Evolutionary conservation across 1,139 yeast genomes (phyloP), one percentile per base, ranked within the genome.

Genomic region (Blastobotrys capitulatus): DNA sequence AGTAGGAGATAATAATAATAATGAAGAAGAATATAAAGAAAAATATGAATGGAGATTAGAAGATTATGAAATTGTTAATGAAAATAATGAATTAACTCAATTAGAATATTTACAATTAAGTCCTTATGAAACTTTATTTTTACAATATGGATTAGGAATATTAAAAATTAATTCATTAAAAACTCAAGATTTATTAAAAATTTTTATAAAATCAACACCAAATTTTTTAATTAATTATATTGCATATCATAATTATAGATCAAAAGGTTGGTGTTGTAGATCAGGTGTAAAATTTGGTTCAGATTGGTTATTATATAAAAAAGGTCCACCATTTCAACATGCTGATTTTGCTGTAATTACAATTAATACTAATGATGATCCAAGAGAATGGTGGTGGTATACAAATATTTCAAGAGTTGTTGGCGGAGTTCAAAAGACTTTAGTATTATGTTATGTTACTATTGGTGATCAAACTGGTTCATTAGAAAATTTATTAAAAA

Each of bases 271-370:
- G 97, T 90, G 97, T 72, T 95, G 83, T 2, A 75, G 95, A 52
- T 79, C 90, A 0, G 98, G 97, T 0, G 79, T 90, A 51, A 92
- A 92, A 64, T 92, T 92, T 67, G 96, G 97, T 1, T 78, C 87
- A 20, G 95, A 90, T 58, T 83, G 74, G 66, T 70, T 92, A 18
- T 71, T 92, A 7, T 92, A 92, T 65, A 80, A 83, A 50, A 74
- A 92, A 51, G 99, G 99, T 0, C 98, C 98, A 9, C 97, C 97
- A 1, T 89, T 90, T 63, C 79, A 84, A 43, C 99, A 92, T 64
- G 97, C 98, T 0, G 96, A 89, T 60, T 87, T 80, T 64, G 87
- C 94, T 3, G 63, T 72, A 16, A 64, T 77, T 57, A 73, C 86
- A 0, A 57, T 79, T 41, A 37, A 51, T 8, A 72, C 72, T 26